Conservation (phyloP, 768 basidiomycete species). For the Lactarius quietus region DNA sequence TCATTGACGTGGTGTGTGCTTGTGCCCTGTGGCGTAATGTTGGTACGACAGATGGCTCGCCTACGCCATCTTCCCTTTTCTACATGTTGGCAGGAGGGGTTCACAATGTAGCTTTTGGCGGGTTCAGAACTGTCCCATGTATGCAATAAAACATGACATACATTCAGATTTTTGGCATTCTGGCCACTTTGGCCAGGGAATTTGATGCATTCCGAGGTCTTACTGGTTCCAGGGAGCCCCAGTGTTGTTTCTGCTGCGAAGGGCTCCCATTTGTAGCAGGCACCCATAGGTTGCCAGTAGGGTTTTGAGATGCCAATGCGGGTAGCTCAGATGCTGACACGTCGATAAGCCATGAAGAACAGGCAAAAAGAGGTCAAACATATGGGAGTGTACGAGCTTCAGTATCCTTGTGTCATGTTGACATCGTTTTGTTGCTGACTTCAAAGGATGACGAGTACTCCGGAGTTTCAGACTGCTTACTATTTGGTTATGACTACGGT, state of each 20-base stretch:
- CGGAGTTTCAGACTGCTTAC: too few species aligned
- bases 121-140: conserved; percentile 12
- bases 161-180: conserved; percentile 43
- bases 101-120: conserved; percentile 47
- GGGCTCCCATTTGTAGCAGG: conserved; percentile 69
- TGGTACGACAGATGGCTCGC: too few species aligned
- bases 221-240: conserved; percentile 41
- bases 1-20: too few species aligned
- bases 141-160: conserved; percentile 31
- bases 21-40: too few species aligned
- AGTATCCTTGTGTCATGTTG: too few species aligned
- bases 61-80: too few species aligned
- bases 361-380: conserved; percentile 14
- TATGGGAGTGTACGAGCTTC: conserved; percentile 32
- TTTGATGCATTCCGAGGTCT: conserved; percentile 35
- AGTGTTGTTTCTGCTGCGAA: conserved; percentile 65
- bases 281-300: conserved; percentile 51
- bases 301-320: conserved; percentile 62
- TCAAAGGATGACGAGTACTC: too few species aligned
- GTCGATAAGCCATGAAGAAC: neutral
- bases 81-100: too few species aligned
- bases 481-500: too few species aligned
- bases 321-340: conserved; percentile 67
- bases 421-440: too few species aligned
- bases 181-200: conserved; percentile 68